These are phyloP conservation scores for Ophiocordyceps unilateralis DNA, from an alignment of 2,329 filamentous ascomycete species.

Conservation along the genomic window DNA sequence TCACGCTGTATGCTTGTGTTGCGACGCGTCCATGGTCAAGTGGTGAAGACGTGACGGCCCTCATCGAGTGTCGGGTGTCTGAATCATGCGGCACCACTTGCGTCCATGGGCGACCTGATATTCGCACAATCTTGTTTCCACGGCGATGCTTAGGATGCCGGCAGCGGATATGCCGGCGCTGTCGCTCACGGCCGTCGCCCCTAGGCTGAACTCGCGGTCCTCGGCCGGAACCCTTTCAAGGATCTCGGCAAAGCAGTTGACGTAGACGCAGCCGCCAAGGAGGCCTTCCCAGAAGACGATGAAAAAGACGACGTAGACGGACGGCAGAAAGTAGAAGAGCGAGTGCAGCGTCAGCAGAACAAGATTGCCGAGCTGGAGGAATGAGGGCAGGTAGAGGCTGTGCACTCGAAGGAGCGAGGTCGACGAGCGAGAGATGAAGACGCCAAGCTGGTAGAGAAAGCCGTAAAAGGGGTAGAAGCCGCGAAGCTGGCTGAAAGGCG, in stretches of 20 bases:
- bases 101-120: conserved; percentile 74
- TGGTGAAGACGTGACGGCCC: background rate
- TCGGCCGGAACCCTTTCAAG: conserved; percentile 60
- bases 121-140: conserved; percentile 67
- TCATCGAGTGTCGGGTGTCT: conserved; percentile 8
- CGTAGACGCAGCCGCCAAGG: conserved; percentile 80
- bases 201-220: conserved; percentile 80
- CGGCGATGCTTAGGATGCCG: conserved; percentile 62
- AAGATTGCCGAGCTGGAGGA: conserved; percentile 71
- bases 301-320: conserved; percentile 68
- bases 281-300: conserved; percentile 91
- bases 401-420: conserved; percentile 75
- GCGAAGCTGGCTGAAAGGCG: conserved; percentile 67
- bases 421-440: conserved; percentile 85
- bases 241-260: conserved; percentile 91
- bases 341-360: conserved; percentile 57
- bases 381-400: conserved; percentile 61
- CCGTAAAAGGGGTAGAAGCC: conserved; percentile 91
- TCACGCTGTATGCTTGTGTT: background rate
- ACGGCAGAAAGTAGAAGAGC: conserved; percentile 65
- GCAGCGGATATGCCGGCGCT: conserved; percentile 81
- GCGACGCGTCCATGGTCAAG: too few species aligned
- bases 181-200: conserved; percentile 83
- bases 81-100: conserved; percentile 49
- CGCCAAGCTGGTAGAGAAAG: conserved; percentile 86